A percentile compares a stretch with the other conserved stretches of the same genome.
phyloP scores from a whole-genome alignment of 2,329 filamentous ascomycete species.

The Beauveria australis region DNA sequence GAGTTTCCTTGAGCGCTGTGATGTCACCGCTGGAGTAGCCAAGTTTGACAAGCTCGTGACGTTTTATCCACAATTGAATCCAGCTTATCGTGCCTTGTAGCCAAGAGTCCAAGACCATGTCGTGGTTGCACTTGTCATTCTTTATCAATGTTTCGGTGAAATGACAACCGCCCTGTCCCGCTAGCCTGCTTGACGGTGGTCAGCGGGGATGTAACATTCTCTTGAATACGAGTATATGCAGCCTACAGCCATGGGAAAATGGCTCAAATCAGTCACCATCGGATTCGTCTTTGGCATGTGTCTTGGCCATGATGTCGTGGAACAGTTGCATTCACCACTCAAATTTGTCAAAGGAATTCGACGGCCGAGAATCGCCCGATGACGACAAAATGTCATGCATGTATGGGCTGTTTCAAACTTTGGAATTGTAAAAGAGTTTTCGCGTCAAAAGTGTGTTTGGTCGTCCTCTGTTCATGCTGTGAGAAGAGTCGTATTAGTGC shows the following conservation, averaged over 20 bases:
- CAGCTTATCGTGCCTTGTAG: constrained; percentile 38
- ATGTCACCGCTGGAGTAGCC: constrained; percentile 36
- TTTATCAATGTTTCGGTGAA: constrained; percentile 34
- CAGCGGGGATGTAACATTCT: neutral
- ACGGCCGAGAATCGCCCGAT: neutral
- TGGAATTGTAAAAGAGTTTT: neutral
- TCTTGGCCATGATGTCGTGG: neutral
- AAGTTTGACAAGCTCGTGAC: constrained; percentile 32
- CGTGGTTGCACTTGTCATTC: constrained; percentile 34
- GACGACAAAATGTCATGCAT: neutral
- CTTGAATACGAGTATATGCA: constrained; percentile 20
- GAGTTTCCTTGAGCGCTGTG: constrained; percentile 34
- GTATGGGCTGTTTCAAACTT: neutral
- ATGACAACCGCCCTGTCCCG: constrained; percentile 30
- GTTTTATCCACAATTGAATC: constrained; percentile 32
- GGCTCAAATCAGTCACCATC: constrained; percentile 27
- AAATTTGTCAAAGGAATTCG: neutral
- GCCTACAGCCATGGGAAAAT: constrained; percentile 32
- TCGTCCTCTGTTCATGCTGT: neutral
- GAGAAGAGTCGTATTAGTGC: neutral
- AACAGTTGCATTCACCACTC: neutral
- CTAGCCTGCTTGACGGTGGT: constrained; percentile 26
- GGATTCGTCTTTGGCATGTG: constrained; percentile 19
- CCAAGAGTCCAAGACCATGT: constrained; percentile 42
- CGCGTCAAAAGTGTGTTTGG: no score